phyloP scores from a whole-genome alignment of 2,329 filamentous ascomycete genomes.

The Mycosphaerella sp. region DNA sequence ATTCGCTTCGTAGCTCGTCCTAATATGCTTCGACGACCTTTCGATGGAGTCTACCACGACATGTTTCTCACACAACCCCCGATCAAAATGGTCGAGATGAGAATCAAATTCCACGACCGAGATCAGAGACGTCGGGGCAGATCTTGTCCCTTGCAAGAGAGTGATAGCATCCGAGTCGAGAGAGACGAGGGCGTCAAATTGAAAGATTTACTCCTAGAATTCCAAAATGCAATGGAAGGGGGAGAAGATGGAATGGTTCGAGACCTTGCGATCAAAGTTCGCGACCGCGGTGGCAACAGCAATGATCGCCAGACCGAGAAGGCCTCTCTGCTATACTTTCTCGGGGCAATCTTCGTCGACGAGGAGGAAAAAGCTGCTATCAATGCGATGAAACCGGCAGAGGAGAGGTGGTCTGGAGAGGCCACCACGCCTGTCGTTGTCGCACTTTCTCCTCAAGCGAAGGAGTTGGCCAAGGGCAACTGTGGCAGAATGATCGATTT shows the following conservation, averaged over 20 bases:
- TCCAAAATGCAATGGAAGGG: not conserved
- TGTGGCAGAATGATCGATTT: not conserved
- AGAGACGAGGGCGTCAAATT: not conserved
- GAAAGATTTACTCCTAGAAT: not conserved
- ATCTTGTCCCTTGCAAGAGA: not conserved
- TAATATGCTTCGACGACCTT: not conserved
- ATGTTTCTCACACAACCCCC: conserved; percentile 17
- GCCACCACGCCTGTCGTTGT: not conserved
- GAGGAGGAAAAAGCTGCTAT: conserved; percentile 6
- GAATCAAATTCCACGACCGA: conserved; percentile 4
- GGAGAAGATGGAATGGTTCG: not conserved
- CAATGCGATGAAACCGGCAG: not conserved
- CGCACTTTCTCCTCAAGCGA: not conserved
- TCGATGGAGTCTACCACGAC: not conserved
- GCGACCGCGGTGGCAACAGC: not conserved
- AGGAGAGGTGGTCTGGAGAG: not conserved
- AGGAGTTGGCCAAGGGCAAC: not conserved
- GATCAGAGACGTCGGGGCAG: not conserved
- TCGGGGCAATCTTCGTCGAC: conserved; percentile 15
- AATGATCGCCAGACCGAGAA: not conserved
- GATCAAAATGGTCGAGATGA: not conserved
- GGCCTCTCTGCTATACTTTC: conserved; percentile 4
- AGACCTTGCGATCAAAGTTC: not conserved
- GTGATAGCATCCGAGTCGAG: not conserved
- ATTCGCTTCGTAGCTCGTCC: conserved; percentile 6